These are phyloP conservation scores for Castanea mollissima DNA, from an alignment of 306 rosid species.

Conservation along the genomic window DNA sequence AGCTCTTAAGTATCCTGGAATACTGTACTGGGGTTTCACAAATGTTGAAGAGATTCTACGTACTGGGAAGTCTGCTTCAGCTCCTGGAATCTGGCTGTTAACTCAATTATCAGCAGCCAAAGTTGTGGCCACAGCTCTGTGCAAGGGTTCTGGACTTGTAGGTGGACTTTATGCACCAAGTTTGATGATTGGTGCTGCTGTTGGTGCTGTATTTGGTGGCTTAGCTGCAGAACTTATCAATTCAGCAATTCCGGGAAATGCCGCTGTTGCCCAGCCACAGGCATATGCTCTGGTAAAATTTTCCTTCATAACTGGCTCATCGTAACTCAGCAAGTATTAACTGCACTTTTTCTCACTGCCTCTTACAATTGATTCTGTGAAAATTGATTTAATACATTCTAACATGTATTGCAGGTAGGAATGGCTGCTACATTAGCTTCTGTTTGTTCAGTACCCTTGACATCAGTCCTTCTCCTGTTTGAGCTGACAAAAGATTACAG, in stretches of 20 bases:
- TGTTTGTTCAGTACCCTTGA: slow-evolving; percentile 93
- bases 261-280: slow-evolving; percentile 96
- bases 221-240: slow-evolving; percentile 85
- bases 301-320: not conserved
- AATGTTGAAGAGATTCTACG: slow-evolving; percentile 97
- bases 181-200: slow-evolving; percentile 99
- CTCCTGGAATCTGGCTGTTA: slow-evolving; percentile 97
- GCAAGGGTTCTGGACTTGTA: slow-evolving; percentile 98
- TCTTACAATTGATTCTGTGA: not conserved
- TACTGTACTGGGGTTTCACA: slow-evolving; percentile 96
- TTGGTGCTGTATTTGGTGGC: slow-evolving; percentile 99
- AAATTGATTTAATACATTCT: slow-evolving; percentile 16
- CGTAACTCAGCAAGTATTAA: not conserved
- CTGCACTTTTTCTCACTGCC: not conserved
- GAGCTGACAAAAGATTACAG: slow-evolving; percentile 98
- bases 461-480: slow-evolving; percentile 94
- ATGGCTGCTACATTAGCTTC: slow-evolving; percentile 99
- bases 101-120: slow-evolving; percentile 80
- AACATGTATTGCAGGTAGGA: slow-evolving; percentile 70
- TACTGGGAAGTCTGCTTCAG: slow-evolving; percentile 90
- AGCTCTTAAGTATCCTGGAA: slow-evolving; percentile 98
- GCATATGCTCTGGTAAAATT: slow-evolving; percentile 90
- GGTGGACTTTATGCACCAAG: slow-evolving; percentile 99
- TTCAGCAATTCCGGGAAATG: slow-evolving; percentile 93
- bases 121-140: slow-evolving; percentile 92